Evolutionary conservation across 73 alveolate genomes (phyloP), one percentile per base, ranked within the genome.

Genomic region (Durusdinium trenchii): DNA sequence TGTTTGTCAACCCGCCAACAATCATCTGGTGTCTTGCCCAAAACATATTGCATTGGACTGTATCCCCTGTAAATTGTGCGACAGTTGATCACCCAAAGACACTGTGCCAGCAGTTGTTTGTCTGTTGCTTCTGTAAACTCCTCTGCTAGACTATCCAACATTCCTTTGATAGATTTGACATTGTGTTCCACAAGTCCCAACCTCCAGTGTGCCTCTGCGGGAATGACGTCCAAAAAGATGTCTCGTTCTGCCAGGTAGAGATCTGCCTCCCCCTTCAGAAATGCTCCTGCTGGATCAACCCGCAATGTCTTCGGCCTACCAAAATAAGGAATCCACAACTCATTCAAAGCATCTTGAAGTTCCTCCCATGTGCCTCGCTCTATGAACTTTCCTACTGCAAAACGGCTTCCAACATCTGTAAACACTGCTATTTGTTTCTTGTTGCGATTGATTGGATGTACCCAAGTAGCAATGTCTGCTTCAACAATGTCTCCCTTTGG

Each of bases 171-270:
- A 7, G 43, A 42, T 12, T 26, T 38, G 36, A 76, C 43, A 5
- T n/a, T n/a, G n/a, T n/a, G n/a, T n/a, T n/a, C n/a, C n/a, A n/a
- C n/a, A n/a, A n/a, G n/a, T n/a, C n/a, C n/a, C n/a, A 40, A 3
- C 57, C 40, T 60, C 45, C 86, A 76, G 23, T 76, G 86, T 12
- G 86, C 86, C 38, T 76, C 86, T 6, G 60, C 82, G n/a, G n/a
- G n/a, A n/a, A n/a, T n/a, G n/a, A n/a, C n/a, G n/a, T n/a, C n/a
- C 3, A 35, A 14, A 16, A n/a, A 46, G 6, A 69, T 69, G 50
- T n/a, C 23, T n/a, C 38, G 51, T 26, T 16, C 18, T 16, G 46
- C 35, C 5, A 78, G 61, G 38, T 7, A 43, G 18, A 7, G 42
- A 42, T 38, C 50, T 6, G 48, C 82, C 7, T 45, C 48, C 26